Percentiles rank a stretch among this genome's conserved stretches.
phyloP scores from a whole-genome alignment of 75 land plant genomes.

The Ceratopteris richardii region DNA sequence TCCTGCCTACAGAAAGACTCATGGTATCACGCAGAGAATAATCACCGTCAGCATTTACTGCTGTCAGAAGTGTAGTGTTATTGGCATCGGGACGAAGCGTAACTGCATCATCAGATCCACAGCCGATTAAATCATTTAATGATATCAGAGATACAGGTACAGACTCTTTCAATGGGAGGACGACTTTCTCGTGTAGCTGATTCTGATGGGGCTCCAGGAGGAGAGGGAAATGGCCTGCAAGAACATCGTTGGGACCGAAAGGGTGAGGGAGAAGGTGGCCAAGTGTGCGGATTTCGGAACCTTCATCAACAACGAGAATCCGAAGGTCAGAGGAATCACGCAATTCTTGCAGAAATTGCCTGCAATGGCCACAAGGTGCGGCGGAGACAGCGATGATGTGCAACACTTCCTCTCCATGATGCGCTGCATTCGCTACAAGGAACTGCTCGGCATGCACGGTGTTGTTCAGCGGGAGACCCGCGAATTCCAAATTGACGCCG shows the following conservation, averaged over 20 bases:
- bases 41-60: no score
- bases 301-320: conserved; percentile 38
- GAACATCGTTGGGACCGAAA: conserved; percentile 79
- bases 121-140: not conserved
- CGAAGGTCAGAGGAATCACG: conserved; percentile 41
- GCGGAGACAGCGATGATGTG: conserved; percentile 72
- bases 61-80: no score
- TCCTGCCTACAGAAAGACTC: no score
- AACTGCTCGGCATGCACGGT: conserved; percentile 99
- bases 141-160: not conserved
- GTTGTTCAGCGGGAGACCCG: conserved; percentile 68
- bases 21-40: no score
- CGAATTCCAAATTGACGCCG: conserved; percentile 92
- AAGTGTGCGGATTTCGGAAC: conserved; percentile 26
- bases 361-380: conserved; percentile 97
- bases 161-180: not conserved
- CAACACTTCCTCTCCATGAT: conserved; percentile 38
- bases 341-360: conserved; percentile 94
- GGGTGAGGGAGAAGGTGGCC: conserved; percentile 49
- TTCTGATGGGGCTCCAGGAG: conserved; percentile 58
- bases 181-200: not conserved
- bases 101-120: not conserved
- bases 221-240: conserved; percentile 53
- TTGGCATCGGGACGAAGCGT: no score
- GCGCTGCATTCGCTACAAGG: conserved; percentile 64